Percentiles rank a stretch among this genome's conserved stretches.
These are phyloP conservation scores for Colletotrichum sp. DNA, from an alignment of 2,329 filamentous ascomycete species.

Conservation along the genomic window DNA sequence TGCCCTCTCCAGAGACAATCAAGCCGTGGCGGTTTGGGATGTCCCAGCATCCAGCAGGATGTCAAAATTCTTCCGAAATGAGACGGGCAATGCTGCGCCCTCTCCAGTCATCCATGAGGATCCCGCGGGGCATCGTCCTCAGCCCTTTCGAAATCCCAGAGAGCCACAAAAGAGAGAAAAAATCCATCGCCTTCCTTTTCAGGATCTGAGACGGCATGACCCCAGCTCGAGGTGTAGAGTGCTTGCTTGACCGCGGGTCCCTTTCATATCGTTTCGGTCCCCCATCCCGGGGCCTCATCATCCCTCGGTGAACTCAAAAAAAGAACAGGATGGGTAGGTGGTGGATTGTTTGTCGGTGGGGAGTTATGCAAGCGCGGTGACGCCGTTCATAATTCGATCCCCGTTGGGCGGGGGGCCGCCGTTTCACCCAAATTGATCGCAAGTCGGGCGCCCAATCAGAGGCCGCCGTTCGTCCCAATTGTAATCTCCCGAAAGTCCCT, in stretches of 20 bases:
- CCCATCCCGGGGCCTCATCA: not conserved
- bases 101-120: not conserved
- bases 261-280: not conserved
- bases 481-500: slow-evolving; percentile 19
- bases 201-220: not conserved
- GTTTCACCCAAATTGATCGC: slow-evolving; percentile 16
- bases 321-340: not conserved
- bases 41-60: not conserved
- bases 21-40: not conserved
- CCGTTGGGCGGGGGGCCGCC: not conserved
- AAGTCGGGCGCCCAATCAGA: not conserved
- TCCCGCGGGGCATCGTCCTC: not conserved
- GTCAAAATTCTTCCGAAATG: not conserved
- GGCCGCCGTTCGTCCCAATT: not conserved
- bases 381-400: slow-evolving; percentile 5
- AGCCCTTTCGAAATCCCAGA: not conserved
- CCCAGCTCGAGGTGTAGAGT: not conserved
- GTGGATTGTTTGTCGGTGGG: not conserved
- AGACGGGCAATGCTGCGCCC: not conserved
- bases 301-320: not conserved
- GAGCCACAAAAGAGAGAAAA: not conserved
- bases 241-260: not conserved
- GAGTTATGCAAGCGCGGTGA: not conserved
- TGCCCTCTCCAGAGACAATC: not conserved
- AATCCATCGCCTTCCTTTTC: not conserved